phyloP scores from a whole-genome alignment of 1,284 basidiomycete genomes.

The Afroboletus lepidellus region DNA sequence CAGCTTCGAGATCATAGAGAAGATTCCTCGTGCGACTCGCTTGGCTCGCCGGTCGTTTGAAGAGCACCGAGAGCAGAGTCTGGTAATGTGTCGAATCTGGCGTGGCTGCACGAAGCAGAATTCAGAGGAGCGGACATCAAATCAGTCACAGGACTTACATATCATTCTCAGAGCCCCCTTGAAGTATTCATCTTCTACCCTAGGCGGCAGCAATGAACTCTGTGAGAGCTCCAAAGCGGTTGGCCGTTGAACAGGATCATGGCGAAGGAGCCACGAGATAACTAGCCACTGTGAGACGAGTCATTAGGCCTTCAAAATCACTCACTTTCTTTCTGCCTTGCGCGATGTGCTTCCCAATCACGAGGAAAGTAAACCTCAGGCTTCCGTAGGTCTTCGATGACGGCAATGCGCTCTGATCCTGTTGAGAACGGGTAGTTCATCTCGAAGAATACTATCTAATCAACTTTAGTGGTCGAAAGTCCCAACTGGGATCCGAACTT shows the following conservation, averaged over 20 bases:
- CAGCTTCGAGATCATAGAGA: slow-evolving; percentile 76
- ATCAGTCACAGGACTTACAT: slow-evolving; percentile 45
- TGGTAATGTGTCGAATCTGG: slow-evolving; percentile 73
- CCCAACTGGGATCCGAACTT: slow-evolving; percentile 28
- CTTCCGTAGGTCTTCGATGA: slow-evolving; percentile 76
- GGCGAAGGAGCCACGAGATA: slow-evolving; percentile 80
- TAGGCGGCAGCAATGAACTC: slow-evolving; percentile 72
- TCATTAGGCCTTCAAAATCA: slow-evolving; percentile 3
- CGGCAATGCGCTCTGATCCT: slow-evolving; percentile 80
- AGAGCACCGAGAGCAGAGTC: slow-evolving; percentile 67
- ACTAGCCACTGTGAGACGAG: slow-evolving; percentile 42
- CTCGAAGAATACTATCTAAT: slow-evolving; percentile 93
- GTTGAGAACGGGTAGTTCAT: slow-evolving; percentile 93
- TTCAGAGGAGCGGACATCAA: neutral
- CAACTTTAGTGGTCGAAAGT: neutral
- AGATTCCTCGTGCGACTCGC: slow-evolving; percentile 67
- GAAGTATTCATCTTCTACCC: slow-evolving; percentile 83
- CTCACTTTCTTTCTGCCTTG: slow-evolving; percentile 68
- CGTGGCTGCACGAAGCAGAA: slow-evolving; percentile 48
- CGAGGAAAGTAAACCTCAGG: slow-evolving; percentile 74
- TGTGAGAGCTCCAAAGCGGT: slow-evolving; percentile 84
- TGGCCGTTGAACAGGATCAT: slow-evolving; percentile 81
- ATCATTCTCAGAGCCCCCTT: slow-evolving; percentile 78
- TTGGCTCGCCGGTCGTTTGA: slow-evolving; percentile 54
- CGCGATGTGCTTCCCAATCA: slow-evolving; percentile 67